Conservation (phyloP, 495 filamentous ascomycete species). For the Arthonia radiata region DNA sequence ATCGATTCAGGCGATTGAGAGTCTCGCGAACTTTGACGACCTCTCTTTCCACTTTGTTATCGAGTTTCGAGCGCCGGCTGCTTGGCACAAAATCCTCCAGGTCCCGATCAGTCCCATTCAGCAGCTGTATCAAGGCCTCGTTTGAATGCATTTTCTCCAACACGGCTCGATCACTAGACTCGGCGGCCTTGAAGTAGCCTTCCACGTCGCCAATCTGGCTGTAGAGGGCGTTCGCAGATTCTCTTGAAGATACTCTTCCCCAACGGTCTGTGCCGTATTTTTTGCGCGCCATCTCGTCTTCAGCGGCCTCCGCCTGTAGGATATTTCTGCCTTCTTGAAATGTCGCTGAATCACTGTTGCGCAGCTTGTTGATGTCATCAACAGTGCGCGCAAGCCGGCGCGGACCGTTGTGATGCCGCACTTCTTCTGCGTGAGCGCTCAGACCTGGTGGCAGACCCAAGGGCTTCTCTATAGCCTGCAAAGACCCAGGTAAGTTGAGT, state of each 20-base stretch:
- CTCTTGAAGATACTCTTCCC: constrained; percentile 40
- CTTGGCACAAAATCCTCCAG: constrained; percentile 77
- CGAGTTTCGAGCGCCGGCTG: constrained; percentile 49
- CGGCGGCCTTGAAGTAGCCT: constrained; percentile 69
- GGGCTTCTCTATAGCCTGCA: constrained; percentile 88
- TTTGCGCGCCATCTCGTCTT: constrained; percentile 46
- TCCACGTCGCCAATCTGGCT: constrained; percentile 52
- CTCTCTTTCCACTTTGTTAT: constrained; percentile 55
- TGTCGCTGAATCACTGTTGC: constrained; percentile 41
- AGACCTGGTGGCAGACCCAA: constrained; percentile 70
- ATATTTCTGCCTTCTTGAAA: constrained; percentile 65
- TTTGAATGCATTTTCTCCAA: constrained; percentile 53
- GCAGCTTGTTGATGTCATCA: constrained; percentile 67
- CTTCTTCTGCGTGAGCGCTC: constrained; percentile 76
- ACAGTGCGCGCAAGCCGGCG: constrained; percentile 49
- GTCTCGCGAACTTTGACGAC: constrained; percentile 44
- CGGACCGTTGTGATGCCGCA: constrained; percentile 75
- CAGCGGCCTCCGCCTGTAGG: constrained; percentile 52
- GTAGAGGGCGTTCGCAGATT: constrained; percentile 52
- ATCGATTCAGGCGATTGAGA: constrained; percentile 57
- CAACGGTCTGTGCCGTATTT: constrained; percentile 83
- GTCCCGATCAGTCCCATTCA: constrained; percentile 53
- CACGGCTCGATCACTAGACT: constrained; percentile 59
- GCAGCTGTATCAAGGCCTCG: constrained; percentile 43
- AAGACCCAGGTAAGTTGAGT: constrained; percentile 71